phyloP scores from a whole-genome alignment of 148 eudicot species.

The Mesembryanthemum crystallinum region DNA sequence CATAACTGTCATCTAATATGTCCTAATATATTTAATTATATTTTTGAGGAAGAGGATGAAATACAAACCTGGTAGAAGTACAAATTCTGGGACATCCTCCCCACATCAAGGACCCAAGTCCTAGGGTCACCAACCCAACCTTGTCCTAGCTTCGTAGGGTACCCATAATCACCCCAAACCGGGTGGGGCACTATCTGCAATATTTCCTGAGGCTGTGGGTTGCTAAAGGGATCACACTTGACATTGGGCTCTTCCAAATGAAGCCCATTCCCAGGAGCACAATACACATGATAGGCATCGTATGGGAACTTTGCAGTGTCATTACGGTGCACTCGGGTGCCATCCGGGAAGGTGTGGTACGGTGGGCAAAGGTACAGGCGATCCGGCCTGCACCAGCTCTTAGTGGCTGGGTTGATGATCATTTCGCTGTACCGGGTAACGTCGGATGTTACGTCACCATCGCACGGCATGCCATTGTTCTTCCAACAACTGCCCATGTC shows the following conservation, averaged over 20 bases:
- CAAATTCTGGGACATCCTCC: conserved; percentile 45
- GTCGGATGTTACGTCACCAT: conserved; percentile 48
- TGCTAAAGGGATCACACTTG: conserved; percentile 46
- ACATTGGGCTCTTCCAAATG: conserved; percentile 25
- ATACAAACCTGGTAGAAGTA: conserved; percentile 56
- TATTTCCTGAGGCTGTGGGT: conserved; percentile 66
- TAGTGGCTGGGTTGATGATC: conserved; percentile 45
- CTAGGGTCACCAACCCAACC: conserved; percentile 64
- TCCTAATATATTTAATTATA: no score
- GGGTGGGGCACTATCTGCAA: conserved; percentile 61
- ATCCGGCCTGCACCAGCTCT: conserved; percentile 31
- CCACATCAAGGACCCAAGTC: conserved; percentile 70
- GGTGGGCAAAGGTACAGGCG: conserved; percentile 42
- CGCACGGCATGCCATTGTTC: conserved; percentile 48
- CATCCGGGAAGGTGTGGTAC: conserved; percentile 41
- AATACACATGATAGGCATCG: conserved; percentile 47
- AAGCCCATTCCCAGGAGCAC: conserved; percentile 51
- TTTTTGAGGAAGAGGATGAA: neutral
- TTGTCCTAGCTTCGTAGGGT: conserved; percentile 49
- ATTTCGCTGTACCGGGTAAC: conserved; percentile 63
- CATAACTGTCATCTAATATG: no score
- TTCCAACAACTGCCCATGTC: conserved; percentile 77
- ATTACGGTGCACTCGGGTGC: conserved; percentile 35
- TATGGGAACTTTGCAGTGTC: conserved; percentile 39
- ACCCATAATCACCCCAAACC: conserved; percentile 68